phyloP scores from a whole-genome alignment of 257 asterid species.

The Petunia secreta region DNA sequence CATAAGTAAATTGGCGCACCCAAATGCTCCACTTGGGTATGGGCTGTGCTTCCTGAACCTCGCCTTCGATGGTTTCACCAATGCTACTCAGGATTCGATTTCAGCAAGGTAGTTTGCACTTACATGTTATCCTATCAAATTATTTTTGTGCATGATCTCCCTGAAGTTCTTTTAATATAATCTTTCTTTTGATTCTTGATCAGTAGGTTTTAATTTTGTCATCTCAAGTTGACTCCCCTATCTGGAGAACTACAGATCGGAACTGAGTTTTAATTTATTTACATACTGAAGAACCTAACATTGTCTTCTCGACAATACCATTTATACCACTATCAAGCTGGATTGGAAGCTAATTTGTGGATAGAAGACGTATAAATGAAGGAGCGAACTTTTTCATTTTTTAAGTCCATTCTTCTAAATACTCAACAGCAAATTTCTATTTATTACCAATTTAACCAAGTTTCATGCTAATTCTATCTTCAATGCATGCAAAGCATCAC shows the following conservation, averaged over 20 bases:
- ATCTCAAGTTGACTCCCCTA: background rate
- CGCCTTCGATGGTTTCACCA: slow-evolving; percentile 98
- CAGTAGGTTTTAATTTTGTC: slow-evolving; percentile 12
- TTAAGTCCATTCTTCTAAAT: background rate
- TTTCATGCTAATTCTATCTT: background rate
- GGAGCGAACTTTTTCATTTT: background rate
- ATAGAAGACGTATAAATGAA: background rate
- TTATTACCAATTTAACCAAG: background rate
- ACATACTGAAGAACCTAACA: background rate
- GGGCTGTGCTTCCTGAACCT: slow-evolving; percentile 90
- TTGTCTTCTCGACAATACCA: background rate
- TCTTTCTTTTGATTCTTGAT: slow-evolving; percentile 4
- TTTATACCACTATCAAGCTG: slow-evolving; percentile 14
- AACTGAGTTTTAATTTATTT: background rate
- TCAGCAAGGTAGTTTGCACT: slow-evolving; percentile 57
- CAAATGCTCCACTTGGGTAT: slow-evolving; percentile 94
- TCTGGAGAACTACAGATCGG: background rate
- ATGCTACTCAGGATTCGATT: slow-evolving; percentile 98
- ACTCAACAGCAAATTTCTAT: background rate
- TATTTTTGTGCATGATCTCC: background rate
- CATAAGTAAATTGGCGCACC: slow-evolving; percentile 86
- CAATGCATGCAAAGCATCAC: background rate
- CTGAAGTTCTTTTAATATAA: background rate
- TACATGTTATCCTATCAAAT: background rate
- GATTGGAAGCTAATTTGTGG: background rate